phyloP scores from a whole-genome alignment of 2,329 filamentous ascomycete species.

The Fusarium sp. region DNA sequence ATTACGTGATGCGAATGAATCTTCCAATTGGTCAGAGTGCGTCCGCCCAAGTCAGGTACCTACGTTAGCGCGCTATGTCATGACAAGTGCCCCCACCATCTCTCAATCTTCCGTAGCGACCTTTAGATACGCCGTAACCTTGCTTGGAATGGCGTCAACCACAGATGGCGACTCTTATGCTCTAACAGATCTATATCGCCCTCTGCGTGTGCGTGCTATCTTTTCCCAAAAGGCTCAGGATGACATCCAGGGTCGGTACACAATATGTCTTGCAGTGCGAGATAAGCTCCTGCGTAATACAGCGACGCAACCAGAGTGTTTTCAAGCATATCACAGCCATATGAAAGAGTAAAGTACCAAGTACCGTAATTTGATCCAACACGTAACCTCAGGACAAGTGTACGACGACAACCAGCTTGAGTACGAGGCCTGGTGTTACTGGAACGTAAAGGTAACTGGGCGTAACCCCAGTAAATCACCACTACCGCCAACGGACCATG shows the following conservation, averaged over 20 bases:
- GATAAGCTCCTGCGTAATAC: background rate
- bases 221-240: background rate
- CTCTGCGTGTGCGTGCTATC: background rate
- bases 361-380: background rate
- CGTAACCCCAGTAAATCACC: background rate
- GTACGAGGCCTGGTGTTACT: background rate
- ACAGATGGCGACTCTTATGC: background rate
- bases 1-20: background rate
- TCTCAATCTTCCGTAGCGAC: background rate
- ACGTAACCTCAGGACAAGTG: background rate
- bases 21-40: accelerated
- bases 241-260: background rate
- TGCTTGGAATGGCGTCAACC: background rate
- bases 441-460: background rate
- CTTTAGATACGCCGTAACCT: background rate
- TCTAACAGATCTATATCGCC: background rate
- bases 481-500: background rate
- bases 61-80: background rate
- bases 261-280: background rate
- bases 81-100: background rate
- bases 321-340: background rate
- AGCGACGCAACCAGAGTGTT: background rate
- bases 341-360: background rate
- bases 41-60: accelerated
- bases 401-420: background rate